Base-by-base conservation (phyloP, 1,284 basidiomycete species). In the Rhodotorula sp. region DNA sequence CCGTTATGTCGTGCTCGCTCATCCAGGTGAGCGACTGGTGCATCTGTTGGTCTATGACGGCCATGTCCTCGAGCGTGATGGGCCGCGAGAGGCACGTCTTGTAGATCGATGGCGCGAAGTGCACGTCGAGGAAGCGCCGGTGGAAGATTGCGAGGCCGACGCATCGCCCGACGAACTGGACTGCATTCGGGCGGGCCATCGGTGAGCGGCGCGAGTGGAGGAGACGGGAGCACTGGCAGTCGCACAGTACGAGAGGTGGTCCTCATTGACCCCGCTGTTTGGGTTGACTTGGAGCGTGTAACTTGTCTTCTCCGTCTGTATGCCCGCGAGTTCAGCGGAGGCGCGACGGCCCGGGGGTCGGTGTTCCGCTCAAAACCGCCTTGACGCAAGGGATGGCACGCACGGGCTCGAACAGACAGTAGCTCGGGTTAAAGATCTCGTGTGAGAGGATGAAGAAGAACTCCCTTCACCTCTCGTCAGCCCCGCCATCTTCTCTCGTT, bases 131-230 rank as follows among this genome's bases (percentile, higher is more conserved):
- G 54, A 99, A 85, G 22, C 96, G 89, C 2, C 94, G 94, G 79
- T 98, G 96, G 81, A 93, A 94, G 75, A 96, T 94, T 25, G 94
- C 94, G 82, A 94, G 92, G 37, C 97, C 95, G 77, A 99, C 96
- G 75, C 98, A 89, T 55, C 95, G 90, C 5, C 97, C 97, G 59
- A 99, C 93, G 61, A 74, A 74, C 29, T 53, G 32, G 60, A 67
- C 66, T 67, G 60, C 17, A 4, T 1, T 37, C 21, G 48, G 13
- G 37, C 15, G 13, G 37, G n/a, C n/a, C n/a, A 17, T 37, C 8
- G 32, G 8, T 34, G 22, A 36, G 29, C 27, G n/a, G n/a, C 6
- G 55, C 32, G 25, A 50, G 29, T 21, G 17, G n/a, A 1, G 8
- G 53, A 10, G 27, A 46, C 17, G 2, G 12, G 44, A 13, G 44